Percentiles rank a stretch among this genome's conserved stretches.
Conservation (phyloP, 176 grass and related monocot genomes). For the Eremochloa ophiuroides region DNA sequence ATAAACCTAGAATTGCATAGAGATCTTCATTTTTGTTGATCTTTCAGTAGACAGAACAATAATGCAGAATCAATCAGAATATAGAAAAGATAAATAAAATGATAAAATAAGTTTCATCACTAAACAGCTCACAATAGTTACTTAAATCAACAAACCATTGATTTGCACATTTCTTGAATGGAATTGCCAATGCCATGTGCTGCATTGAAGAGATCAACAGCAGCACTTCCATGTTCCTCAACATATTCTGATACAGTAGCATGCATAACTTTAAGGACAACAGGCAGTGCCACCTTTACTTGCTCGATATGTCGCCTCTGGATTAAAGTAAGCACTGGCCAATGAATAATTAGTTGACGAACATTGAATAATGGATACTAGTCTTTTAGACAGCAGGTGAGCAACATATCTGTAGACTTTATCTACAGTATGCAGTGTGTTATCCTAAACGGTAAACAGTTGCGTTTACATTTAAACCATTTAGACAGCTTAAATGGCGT, state of each 20-base stretch:
- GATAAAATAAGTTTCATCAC: neutral
- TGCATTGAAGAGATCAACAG: slow-evolving; percentile 59
- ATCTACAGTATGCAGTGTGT: neutral
- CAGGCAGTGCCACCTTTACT: slow-evolving; percentile 65
- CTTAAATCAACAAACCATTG: slow-evolving; percentile 54
- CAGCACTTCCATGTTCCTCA: slow-evolving; percentile 42
- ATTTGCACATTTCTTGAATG: slow-evolving; percentile 72
- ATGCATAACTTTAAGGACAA: slow-evolving; percentile 73
- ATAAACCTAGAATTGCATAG: slow-evolving; percentile 72
- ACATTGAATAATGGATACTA: neutral
- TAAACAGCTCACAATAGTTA: neutral
- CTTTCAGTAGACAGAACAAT: slow-evolving; percentile 36
- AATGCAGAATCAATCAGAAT: slow-evolving; percentile 25
- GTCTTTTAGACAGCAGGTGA: slow-evolving; percentile 22
- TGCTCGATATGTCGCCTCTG: slow-evolving; percentile 83
- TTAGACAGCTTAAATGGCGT: neutral
- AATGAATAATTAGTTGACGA: slow-evolving; percentile 30
- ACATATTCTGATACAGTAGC: slow-evolving; percentile 32
- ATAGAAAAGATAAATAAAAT: neutral
- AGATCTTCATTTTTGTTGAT: slow-evolving; percentile 54
- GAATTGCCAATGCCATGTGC: slow-evolving; percentile 51
- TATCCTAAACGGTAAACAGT: neutral
- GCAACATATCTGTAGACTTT: slow-evolving; percentile 26
- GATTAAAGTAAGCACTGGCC: slow-evolving; percentile 61
- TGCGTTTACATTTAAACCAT: neutral